Evolutionary conservation across 2,329 filamentous ascomycete species (phyloP), one percentile per base, ranked within the genome.

Genomic region (Drechslerella dactyloides): DNA sequence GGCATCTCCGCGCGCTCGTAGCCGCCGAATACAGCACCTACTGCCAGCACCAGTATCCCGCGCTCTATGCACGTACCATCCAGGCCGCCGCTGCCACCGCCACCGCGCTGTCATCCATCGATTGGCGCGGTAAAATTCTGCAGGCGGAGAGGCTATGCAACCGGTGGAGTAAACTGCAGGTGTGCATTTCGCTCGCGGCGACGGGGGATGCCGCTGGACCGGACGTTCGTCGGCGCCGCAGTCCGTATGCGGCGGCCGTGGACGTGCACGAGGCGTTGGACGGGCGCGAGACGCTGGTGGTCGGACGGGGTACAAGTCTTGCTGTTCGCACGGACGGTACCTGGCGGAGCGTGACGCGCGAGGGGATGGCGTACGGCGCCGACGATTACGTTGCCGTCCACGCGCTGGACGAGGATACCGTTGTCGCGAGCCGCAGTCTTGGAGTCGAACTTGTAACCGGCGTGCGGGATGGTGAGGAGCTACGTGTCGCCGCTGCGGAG

Each of bases 11-110:
- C 8, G 27, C 54, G 2, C 42, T 65, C 8, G 42, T 72, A 23
- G 54, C 44, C 19, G 46, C 37, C n/a, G 60, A 72, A 51, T 72
- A 72, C 33, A 58, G 60, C 15, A 61, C 60, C 23, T 72, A 72
- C 44, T 19, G 64, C 15, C 68, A 72, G 35, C 44, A 59, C 24
- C 68, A 72, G 21, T 72, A 61, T 33, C 68, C 68, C 1, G 17
- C 21, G 24, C 42, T 72, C 55, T 65, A 65, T 51, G 30, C 55
- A 11, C 23, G 56, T 23, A 35, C 27, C 15, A 2, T 1, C 6
- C 52, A 57, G 46, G 21, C 48, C 11, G 19, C 24, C 7, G 1
- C 27, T 11, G n/a, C n/a, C n/a, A 8, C 54, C n/a, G 42, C 13
- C 21, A 24, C 40, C 19, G 13, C 24, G 23, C 48, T 65, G 23